Evolutionary conservation across 2,329 filamentous ascomycete species (phyloP), one percentile per base, ranked within the genome.

Genomic region (Trichoderma sp.): DNA sequence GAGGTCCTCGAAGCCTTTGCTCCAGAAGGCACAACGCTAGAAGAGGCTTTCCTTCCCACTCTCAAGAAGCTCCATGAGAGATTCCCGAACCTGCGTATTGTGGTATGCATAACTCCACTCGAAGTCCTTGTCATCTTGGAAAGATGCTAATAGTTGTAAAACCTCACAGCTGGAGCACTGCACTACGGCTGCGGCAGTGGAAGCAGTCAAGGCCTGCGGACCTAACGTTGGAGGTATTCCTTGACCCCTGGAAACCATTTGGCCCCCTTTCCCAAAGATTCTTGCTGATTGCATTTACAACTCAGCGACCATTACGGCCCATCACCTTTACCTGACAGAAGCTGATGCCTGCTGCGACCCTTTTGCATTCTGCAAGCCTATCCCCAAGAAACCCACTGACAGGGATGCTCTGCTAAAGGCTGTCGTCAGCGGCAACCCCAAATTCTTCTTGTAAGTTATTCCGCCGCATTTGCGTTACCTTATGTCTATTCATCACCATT

Each of bases 261-360:
- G 26, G 11, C 28, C 24, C 21, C 32, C n/a, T 70, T 15, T 8
- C 24, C 2, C 1, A 2, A 32, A 4, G 9, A 24, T 3, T 21
- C 8, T 5, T 53, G n/a, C 61, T 74, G 47, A 74, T 65, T 3
- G 4, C n/a, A 26, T 57, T n/a, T 2, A 34, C 7, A 21, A 14
- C 6, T 24, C 73, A 81, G 91, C 87, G 4, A 95, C 93, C 11
- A 94, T 97, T 75, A 97, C 94, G 0, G 93, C 93, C 2, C 94
- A 97, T 78, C 94, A 97, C 78, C 85, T 97, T 26, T 94, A 89
- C 75, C 86, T 98, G 36, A 93, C 92, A 14, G 90, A 93, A 18
- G 92, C 96, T 77, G 90, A 94, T 76, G 84, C 82, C 73, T 82
- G 83, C 71, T 92, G 91, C 84, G 89, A 90, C 24, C 77, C 78